These are phyloP conservation scores for Ceratorhiza oryzae-sativae DNA, from an alignment of 1,284 basidiomycete genomes.

Conservation along the genomic window DNA sequence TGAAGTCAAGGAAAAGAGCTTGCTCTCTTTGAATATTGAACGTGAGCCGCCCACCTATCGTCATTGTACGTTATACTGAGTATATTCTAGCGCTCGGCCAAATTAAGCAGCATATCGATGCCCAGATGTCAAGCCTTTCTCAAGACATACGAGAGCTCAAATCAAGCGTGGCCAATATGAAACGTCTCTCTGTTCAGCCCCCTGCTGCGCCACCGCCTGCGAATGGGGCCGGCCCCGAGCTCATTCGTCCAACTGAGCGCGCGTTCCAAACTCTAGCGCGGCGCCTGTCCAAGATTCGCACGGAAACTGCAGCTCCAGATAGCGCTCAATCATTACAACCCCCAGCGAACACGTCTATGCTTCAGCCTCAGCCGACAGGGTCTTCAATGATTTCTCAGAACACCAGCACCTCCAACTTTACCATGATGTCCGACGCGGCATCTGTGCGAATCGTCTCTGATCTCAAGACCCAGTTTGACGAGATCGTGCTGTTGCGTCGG, in stretches of 20 bases:
- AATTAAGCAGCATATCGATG: slow-evolving; percentile 97
- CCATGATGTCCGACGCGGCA: slow-evolving; percentile 64
- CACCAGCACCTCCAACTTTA: slow-evolving; percentile 68
- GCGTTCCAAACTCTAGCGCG: slow-evolving; percentile 76
- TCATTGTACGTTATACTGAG: slow-evolving; percentile 16
- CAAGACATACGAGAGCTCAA: slow-evolving; percentile 93
- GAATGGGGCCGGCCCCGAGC: slow-evolving; percentile 61
- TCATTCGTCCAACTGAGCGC: slow-evolving; percentile 71
- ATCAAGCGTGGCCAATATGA: slow-evolving; percentile 60
- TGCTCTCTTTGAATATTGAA: slow-evolving; percentile 94
- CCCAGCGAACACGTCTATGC: slow-evolving; percentile 20
- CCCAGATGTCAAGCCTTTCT: slow-evolving; percentile 83
- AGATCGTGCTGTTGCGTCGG: slow-evolving; percentile 89
- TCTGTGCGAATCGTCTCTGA: slow-evolving; percentile 70
- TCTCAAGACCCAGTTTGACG: slow-evolving; percentile 90
- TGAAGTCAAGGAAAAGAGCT: slow-evolving; percentile 88
- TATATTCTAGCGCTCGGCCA: slow-evolving; percentile 83
- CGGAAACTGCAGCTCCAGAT: slow-evolving; percentile 58
- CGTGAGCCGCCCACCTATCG: slow-evolving; percentile 64
- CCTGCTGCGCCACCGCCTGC: slow-evolving; percentile 51
- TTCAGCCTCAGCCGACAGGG: slow-evolving; percentile 42
- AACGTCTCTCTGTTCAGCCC: slow-evolving; percentile 56
- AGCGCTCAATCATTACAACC: background rate
- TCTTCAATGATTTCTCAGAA: slow-evolving; percentile 71
- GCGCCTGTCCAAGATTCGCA: slow-evolving; percentile 53